Conservation (phyloP, 345 rosid genomes). For the Cardamine resedifolia region DNA sequence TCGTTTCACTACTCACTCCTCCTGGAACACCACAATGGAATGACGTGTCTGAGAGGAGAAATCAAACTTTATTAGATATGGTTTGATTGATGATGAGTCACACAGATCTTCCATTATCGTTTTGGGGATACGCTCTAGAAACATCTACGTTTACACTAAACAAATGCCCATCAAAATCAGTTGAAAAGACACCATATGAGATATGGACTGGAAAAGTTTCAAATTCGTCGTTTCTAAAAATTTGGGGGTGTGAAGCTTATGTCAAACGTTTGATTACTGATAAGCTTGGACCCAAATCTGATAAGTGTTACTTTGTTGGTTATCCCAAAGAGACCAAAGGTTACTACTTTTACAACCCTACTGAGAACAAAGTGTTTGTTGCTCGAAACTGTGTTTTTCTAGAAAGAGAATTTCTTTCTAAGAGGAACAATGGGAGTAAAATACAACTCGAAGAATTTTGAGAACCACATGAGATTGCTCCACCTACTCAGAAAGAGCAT, state of each 20-base stretch:
- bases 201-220: neutral
- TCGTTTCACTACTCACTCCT: neutral
- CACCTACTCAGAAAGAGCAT: neutral
- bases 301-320: neutral
- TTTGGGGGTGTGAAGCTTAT: neutral
- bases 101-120: neutral
- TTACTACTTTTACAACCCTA: neutral
- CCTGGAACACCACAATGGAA: neutral
- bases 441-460: neutral
- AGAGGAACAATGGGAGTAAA: neutral
- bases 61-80: neutral
- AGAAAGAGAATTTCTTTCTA: neutral
- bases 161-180: neutral
- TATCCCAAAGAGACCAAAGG: neutral
- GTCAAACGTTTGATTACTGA: neutral
- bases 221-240: neutral
- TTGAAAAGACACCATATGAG: slow-evolving; percentile 16
- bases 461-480: neutral
- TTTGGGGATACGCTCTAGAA: neutral
- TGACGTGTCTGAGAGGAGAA: neutral
- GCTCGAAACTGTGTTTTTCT: neutral
- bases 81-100: neutral
- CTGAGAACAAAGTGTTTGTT: neutral
- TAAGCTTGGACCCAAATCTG: neutral
- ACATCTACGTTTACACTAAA: neutral